A percentile compares a stretch with the other conserved stretches of the same genome.
phyloP scores from a whole-genome alignment of 2,329 filamentous ascomycete genomes.

The Domatiomyces catenatus region DNA sequence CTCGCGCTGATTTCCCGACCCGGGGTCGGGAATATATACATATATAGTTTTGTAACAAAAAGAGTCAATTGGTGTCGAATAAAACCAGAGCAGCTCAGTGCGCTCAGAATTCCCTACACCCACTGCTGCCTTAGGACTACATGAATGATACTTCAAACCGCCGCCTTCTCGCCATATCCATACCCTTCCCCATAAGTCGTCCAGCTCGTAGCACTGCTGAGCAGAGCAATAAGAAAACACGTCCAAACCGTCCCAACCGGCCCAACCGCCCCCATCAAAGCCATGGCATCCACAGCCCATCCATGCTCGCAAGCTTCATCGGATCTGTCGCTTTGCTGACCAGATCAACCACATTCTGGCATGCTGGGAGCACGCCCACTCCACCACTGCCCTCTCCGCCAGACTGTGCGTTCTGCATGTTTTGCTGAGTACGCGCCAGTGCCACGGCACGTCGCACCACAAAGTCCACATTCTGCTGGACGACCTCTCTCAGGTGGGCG shows the following conservation, averaged over 20 bases:
- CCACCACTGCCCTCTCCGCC: neutral
- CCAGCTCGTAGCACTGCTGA: neutral
- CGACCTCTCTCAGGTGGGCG: conserved; percentile 58
- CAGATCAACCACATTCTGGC: conserved; percentile 91
- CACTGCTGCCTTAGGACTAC: too few relatives aligned
- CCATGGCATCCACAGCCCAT: conserved; percentile 96
- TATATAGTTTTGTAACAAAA: too few relatives aligned
- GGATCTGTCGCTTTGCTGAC: conserved; percentile 89
- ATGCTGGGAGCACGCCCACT: conserved; percentile 63
- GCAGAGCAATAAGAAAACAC: neutral
- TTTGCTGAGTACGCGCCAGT: conserved; percentile 50
- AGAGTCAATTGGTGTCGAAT: too few relatives aligned
- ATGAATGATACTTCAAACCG: too few relatives aligned
- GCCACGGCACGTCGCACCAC: conserved; percentile 83
- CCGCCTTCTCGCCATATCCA: neutral
- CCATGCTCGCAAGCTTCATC: conserved; percentile 70
- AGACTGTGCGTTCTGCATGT: conserved; percentile 1
- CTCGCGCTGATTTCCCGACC: too few relatives aligned
- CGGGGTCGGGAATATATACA: too few relatives aligned
- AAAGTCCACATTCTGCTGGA: conserved; percentile 73
- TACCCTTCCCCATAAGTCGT: neutral
- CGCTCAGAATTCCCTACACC: too few relatives aligned
- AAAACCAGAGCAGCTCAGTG: too few relatives aligned
- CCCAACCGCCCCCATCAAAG: conserved; percentile 42
- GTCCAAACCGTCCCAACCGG: too few relatives aligned